phyloP scores from a whole-genome alignment of 2,329 filamentous ascomycete genomes.

The Byssoonygena ceratinophila region DNA sequence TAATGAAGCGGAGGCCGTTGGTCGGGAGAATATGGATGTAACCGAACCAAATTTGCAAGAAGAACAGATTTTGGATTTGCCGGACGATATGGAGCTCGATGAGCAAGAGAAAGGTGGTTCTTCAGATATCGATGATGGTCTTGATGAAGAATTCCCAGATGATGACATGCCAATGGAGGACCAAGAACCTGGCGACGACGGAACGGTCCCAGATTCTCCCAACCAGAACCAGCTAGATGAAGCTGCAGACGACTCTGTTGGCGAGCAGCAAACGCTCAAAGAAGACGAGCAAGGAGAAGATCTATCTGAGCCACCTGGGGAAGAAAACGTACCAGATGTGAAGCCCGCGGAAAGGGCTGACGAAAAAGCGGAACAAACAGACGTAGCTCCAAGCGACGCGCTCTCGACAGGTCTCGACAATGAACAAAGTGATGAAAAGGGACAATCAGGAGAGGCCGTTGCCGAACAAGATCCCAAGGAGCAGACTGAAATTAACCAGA shows the following conservation, averaged over 20 bases:
- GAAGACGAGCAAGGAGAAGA: conserved; percentile 34
- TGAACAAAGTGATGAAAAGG: conserved; percentile 35
- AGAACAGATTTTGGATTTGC: conserved; percentile 69
- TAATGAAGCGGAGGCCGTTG: conserved; percentile 52
- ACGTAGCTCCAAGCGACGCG: conserved; percentile 39
- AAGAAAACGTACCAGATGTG: conserved; percentile 44
- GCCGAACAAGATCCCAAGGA: conserved; percentile 37
- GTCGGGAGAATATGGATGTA: conserved; percentile 53
- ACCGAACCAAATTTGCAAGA: conserved; percentile 69
- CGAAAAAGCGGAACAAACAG: conserved; percentile 44
- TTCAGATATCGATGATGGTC: conserved; percentile 40
- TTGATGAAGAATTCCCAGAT: conserved; percentile 40
- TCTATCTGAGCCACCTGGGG: conserved; percentile 23
- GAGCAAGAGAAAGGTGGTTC: conserved; percentile 49
- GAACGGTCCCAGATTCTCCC: conserved; percentile 26
- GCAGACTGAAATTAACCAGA: conserved; percentile 38
- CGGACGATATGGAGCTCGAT: conserved; percentile 78
- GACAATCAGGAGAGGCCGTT: conserved; percentile 39
- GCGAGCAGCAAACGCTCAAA: conserved; percentile 37
- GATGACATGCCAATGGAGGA: conserved; percentile 29
- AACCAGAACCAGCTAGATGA: conserved; percentile 26
- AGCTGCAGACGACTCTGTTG: conserved; percentile 21
- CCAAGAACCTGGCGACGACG: conserved; percentile 16
- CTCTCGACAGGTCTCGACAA: conserved; percentile 32
- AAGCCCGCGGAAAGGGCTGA: conserved; percentile 40